Conservation (phyloP, 768 basidiomycete species). For the Rhizopogon vesiculosus region DNA sequence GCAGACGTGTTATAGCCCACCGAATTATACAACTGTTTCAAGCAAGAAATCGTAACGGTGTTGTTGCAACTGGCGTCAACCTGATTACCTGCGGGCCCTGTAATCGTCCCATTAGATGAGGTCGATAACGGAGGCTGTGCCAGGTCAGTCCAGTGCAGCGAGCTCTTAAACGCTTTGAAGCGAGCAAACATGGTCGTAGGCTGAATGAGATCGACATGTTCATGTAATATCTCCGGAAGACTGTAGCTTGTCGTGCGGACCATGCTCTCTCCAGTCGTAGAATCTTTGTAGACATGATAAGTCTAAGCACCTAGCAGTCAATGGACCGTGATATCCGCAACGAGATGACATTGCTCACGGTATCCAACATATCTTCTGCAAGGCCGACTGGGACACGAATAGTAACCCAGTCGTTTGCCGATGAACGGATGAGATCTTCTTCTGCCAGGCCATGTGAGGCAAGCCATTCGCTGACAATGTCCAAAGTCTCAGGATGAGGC, state of each 20-base stretch:
- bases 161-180: slow-evolving; percentile 38
- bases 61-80: slow-evolving; percentile 46
- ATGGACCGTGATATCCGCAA: neutral
- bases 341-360: slow-evolving; percentile 35
- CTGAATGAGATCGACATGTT: slow-evolving; percentile 63
- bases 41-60: slow-evolving; percentile 45
- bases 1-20: slow-evolving; percentile 40
- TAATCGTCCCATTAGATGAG: slow-evolving; percentile 12
- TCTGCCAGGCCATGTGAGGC: slow-evolving; percentile 48
- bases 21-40: slow-evolving; percentile 53
- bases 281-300: slow-evolving; percentile 60
- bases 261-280: slow-evolving; percentile 44
- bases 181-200: slow-evolving; percentile 68
- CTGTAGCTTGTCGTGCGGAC: slow-evolving; percentile 67
- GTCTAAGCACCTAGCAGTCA: slow-evolving; percentile 31
- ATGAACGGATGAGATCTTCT: slow-evolving; percentile 46
- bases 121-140: slow-evolving; percentile 1
- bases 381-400: slow-evolving; percentile 51
- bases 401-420: slow-evolving; percentile 68
- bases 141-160: slow-evolving; percentile 27
- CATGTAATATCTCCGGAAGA: slow-evolving; percentile 55
- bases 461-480: slow-evolving; percentile 60
- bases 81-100: slow-evolving; percentile 28
- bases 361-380: slow-evolving; percentile 66
- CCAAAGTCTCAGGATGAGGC: slow-evolving; percentile 49